Conservation (phyloP, 169 alveolate species). For the Plasmodium relictum region DNA sequence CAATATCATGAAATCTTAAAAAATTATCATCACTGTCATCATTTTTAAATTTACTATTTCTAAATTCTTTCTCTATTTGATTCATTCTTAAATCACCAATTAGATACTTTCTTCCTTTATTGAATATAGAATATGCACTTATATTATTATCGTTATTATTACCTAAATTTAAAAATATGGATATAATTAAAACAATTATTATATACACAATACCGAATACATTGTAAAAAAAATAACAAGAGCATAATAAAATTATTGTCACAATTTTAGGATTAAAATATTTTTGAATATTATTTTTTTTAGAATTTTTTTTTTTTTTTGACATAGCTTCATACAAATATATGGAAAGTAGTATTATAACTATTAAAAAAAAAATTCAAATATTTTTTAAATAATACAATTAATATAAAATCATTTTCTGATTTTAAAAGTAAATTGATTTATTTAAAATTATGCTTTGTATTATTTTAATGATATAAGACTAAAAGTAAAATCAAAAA, state of each 20-base stretch:
- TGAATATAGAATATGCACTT: conserved; percentile 61
- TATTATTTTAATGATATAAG: too few relatives aligned
- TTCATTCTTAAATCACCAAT: conserved; percentile 69
- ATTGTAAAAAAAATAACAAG: conserved; percentile 36
- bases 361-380: too few relatives aligned
- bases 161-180: conserved; percentile 53
- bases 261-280: conserved; percentile 43
- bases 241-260: conserved; percentile 28
- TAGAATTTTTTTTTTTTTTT: conserved; percentile 52
- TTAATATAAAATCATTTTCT: too few relatives aligned
- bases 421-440: too few relatives aligned
- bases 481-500: too few relatives aligned
- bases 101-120: conserved; percentile 44
- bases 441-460: too few relatives aligned
- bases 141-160: neutral
- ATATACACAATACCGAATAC: conserved; percentile 52
- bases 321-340: conserved; percentile 28
- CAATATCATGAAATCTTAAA: conserved; percentile 45
- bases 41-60: conserved; percentile 28
- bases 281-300: conserved; percentile 39
- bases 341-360: too few relatives aligned
- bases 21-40: conserved; percentile 46
- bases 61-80: conserved; percentile 56
- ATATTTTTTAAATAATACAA: too few relatives aligned
- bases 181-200: conserved; percentile 34